Base-by-base conservation (phyloP, 805 yeast species). In the Teunomyces atbi region DNA sequence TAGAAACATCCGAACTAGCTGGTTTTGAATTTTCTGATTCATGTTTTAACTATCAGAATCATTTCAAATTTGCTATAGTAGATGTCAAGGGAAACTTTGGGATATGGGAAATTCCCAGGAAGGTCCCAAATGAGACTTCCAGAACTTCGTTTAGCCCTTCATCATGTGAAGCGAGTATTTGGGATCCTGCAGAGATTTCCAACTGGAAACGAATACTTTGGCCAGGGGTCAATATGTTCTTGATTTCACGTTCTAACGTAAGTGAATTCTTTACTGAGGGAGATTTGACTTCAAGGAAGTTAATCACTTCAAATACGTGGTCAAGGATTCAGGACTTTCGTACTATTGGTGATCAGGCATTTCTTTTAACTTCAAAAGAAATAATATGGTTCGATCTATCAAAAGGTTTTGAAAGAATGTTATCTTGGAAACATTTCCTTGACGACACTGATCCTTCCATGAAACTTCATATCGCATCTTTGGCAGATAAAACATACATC, bases 341-440 rank as follows among this genome's bases (percentile, higher is more conserved):
- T 60, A 36, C 60, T 69, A 10, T 45, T 48, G 10, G 35, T 42
- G 53, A 65, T 2, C 68, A 73, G 48, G 65, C 76, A 3, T 73
- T 85, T 34, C 55, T 86, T 5, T 64, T 89, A 21, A 87, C 96
- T 0, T 76, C 89, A 0, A 78, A 76, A 46, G 91, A 86, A 54
- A 43, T 90, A 6, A 74, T 81, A 0, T 67, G 90, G 73, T 54
- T 84, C 15, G 68, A 63, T 59, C 13, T 63, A 65, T 10, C 48
- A 1, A 57, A 51, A 6, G 61, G 64, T 3, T 57, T 79, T n/a
- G 64, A 64, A 26, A 71, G 86, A 47, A 48, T 79, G 2, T 56
- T 89, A 1, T 77, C 91, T 0, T 86, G 95, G 91, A 84, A 83
- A 49, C 96, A 89, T 61, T 78, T 66, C 49, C 62, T 86, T 18